Conservation (phyloP, 2,329 filamentous ascomycete species). For the Diaporthe sp. region DNA sequence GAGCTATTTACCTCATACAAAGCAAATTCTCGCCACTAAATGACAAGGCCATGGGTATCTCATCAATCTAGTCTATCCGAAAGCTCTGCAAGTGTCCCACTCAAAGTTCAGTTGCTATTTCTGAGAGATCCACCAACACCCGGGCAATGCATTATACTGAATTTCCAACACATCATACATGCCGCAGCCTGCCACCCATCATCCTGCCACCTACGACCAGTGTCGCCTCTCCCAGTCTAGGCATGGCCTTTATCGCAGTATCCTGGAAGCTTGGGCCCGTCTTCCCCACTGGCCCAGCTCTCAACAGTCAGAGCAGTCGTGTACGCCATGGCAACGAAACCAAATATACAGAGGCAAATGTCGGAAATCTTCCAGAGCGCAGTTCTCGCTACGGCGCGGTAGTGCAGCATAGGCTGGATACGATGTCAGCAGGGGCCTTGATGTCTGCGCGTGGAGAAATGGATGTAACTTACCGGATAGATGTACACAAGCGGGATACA, state of each 20-base stretch:
- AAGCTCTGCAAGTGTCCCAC: background rate
- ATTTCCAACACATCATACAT: conserved; percentile 25
- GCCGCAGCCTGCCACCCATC: conserved; percentile 4
- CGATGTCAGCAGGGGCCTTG: conserved; percentile 47
- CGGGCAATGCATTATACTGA: conserved; percentile 35
- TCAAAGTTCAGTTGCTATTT: background rate
- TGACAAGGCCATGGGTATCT: conserved; percentile 15
- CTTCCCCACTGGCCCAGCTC: conserved; percentile 80
- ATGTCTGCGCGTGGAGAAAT: background rate
- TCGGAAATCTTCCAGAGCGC: conserved; percentile 78
- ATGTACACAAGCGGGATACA: conserved; percentile 98
- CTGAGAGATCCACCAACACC: conserved; percentile 22
- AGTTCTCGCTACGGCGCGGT: conserved; percentile 80
- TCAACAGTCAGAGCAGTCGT: conserved; percentile 88
- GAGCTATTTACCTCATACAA: background rate
- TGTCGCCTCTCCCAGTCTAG: conserved; percentile 33
- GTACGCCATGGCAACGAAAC: conserved; percentile 89
- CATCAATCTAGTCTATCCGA: conserved; percentile 37
- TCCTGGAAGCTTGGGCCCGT: conserved; percentile 59
- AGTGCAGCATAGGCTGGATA: conserved; percentile 86
- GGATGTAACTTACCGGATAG: conserved; percentile 81
- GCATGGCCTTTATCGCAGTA: conserved; percentile 64
- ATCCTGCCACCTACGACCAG: background rate
- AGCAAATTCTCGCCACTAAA: background rate
- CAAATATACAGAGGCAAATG: conserved; percentile 82